Evolutionary conservation across 306 rosid genomes (phyloP).

Genomic region (Boehmeria nivea): DNA sequence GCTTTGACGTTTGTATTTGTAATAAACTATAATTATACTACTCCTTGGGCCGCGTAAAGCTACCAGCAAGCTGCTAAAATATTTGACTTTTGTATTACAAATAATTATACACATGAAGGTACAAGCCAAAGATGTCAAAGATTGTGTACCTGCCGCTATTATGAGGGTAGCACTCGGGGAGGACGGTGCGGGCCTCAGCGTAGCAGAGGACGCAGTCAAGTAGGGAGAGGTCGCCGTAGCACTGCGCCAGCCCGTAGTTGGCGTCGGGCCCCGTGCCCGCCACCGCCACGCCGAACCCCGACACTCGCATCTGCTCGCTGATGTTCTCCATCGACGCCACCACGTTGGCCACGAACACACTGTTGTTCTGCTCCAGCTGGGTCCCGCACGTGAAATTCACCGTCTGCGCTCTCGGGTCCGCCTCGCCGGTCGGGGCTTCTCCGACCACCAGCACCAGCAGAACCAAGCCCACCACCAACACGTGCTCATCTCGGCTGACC

Average conservation of each 20-base stretch:
- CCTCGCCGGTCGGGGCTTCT: no score
- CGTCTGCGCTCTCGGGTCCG: conserved; percentile 68
- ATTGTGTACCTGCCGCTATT: conserved; percentile 43
- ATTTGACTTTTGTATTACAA: no score
- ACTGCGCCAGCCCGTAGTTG: conserved; percentile 80
- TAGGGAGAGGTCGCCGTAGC: conserved; percentile 84
- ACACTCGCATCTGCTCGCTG: conserved; percentile 58
- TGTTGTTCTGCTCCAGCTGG: conserved; percentile 46
- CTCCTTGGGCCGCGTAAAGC: no score
- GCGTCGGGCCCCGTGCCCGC: conserved; percentile 64
- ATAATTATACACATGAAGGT: no score
- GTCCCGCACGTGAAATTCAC: conserved; percentile 42
- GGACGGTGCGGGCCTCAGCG: conserved; percentile 73
- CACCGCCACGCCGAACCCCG: conserved; percentile 61
- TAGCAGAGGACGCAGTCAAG: conserved; percentile 79
- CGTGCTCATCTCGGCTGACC: no score
- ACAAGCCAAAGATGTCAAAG: no score
- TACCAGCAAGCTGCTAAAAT: no score
- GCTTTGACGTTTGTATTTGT: no score
- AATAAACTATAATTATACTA: no score
- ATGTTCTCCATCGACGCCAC: conserved; percentile 71
- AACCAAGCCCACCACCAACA: no score
- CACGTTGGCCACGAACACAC: conserved; percentile 54
- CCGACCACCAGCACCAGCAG: background rate
- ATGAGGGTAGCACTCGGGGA: conserved; percentile 73